Evolutionary conservation across 2,329 filamentous ascomycete species (phyloP), one percentile per base, ranked within the genome.

Genomic region (Diaporthe longicolla): DNA sequence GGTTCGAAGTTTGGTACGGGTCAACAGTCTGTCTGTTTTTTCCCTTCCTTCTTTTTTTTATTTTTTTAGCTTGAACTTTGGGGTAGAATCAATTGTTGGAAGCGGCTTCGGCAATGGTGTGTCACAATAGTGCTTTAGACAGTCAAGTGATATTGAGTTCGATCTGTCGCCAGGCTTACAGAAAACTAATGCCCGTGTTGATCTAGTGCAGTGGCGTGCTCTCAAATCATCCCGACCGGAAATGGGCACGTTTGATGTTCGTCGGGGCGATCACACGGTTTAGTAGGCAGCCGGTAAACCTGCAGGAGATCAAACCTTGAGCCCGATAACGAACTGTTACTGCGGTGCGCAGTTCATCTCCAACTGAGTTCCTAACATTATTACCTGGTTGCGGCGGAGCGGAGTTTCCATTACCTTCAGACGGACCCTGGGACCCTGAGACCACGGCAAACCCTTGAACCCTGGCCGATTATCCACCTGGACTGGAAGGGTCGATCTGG

Each of bases 401-500:
- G 24, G 58, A 45, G 24, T 63, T 61, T 45, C 32, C 17, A 63
- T 29, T 40, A 19, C 37, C 21, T 63, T 15, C 58, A 63, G 40
- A 63, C 21, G 29, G 29, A 32, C 29, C 29, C 29, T 32, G 29
- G n/a, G 10, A 43, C 58, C 58, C 37, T 45, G 57, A 9, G 57
- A 24, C 32, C 29, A 21, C n/a, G 8, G 37, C n/a, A n/a, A 24
- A 45, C 58, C 58, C 58, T 43, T 40, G 37, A 29, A 43, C 15
- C 37, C 58, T 13, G 58, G 58, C 58, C 58, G 13, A 24, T 11
- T 43, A 61, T 4, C 58, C 58, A 61, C 37, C n/a, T 26, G n/a
- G 58, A 61, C 58, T 29, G 58, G 58, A 61, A 43, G 37, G 35
- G 15, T 43, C 35, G 58, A 61, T 61, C 58, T 61, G n/a, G 9